Evolutionary conservation across 345 rosid species (phyloP).

Genomic region (Linum usitatissimum): DNA sequence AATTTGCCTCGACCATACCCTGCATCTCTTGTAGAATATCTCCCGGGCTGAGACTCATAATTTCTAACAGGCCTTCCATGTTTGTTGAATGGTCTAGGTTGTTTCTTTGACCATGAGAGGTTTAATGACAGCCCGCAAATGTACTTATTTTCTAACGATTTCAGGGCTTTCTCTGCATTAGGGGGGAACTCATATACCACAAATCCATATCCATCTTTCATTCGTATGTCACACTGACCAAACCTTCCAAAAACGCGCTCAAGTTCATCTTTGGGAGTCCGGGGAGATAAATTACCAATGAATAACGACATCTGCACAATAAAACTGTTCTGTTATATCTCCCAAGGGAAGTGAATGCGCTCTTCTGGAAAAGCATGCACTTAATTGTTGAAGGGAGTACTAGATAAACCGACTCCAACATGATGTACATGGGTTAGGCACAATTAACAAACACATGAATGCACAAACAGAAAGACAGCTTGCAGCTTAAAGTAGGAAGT

Average conservation of each 20-base stretch:
- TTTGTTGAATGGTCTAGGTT: conserved; percentile 26
- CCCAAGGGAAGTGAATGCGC: background rate
- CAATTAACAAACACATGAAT: no score
- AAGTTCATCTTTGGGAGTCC: conserved; percentile 25
- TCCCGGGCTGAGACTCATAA: conserved; percentile 11
- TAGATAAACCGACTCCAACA: no score
- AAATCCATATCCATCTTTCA: conserved; percentile 46
- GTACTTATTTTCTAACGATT: conserved; percentile 25
- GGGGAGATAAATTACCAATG: conserved; percentile 33
- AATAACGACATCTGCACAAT: conserved; percentile 34
- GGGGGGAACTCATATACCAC: conserved; percentile 36
- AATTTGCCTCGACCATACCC: conserved; percentile 10
- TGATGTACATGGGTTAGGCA: no score
- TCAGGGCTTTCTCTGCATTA: conserved; percentile 40
- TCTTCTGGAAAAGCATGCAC: background rate
- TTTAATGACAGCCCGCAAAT: conserved; percentile 34
- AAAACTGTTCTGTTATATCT: background rate
- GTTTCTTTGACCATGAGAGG: conserved; percentile 47
- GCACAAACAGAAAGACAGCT: no score
- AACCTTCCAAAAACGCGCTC: conserved; percentile 33
- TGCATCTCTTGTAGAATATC: conserved; percentile 13
- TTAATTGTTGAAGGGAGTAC: no score
- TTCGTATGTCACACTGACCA: conserved; percentile 30
- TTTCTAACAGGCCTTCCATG: conserved; percentile 14
- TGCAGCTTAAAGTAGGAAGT: no score